Evolutionary conservation across 2,329 filamentous ascomycete species (phyloP).

Genomic region (Beauveria sp.): DNA sequence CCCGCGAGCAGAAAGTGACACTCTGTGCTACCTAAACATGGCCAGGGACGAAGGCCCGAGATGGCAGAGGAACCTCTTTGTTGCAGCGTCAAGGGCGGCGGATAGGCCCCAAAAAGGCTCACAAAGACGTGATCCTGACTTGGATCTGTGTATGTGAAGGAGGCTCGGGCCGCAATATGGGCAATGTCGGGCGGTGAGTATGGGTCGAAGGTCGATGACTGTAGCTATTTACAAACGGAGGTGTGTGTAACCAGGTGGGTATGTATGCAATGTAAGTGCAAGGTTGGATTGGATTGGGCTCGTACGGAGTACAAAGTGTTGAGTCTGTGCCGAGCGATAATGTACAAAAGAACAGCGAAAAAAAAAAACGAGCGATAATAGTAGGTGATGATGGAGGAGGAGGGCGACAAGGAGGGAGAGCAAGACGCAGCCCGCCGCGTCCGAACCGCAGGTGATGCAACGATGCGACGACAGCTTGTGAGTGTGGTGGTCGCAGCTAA

Average conservation of each 20-base stretch:
- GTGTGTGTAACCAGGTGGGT: background rate
- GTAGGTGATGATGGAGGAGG: background rate
- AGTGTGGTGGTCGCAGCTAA: background rate
- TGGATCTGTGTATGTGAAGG: background rate
- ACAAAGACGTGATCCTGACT: background rate
- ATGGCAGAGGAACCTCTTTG: background rate
- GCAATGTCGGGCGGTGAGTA: background rate
- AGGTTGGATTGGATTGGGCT: background rate
- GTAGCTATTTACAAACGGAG: constrained; percentile 9
- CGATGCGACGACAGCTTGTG: constrained; percentile 6
- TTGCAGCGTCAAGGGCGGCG: background rate
- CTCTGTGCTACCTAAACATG: constrained; percentile 10
- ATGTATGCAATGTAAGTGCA: constrained; percentile 3
- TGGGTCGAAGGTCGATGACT: background rate
- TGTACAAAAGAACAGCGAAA: background rate
- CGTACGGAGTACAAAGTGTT: background rate
- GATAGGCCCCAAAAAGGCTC: background rate
- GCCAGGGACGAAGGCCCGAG: background rate
- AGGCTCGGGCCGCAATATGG: constrained; percentile 2
- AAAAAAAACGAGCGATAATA: background rate
- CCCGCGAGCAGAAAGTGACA: constrained; percentile 2
- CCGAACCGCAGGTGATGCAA: background rate
- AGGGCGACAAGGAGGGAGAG: background rate
- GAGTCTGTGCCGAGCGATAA: background rate
- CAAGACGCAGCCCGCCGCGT: background rate